Conservation (phyloP, 192 early-diverging fungal species). For the Coemansia sp. region DNA sequence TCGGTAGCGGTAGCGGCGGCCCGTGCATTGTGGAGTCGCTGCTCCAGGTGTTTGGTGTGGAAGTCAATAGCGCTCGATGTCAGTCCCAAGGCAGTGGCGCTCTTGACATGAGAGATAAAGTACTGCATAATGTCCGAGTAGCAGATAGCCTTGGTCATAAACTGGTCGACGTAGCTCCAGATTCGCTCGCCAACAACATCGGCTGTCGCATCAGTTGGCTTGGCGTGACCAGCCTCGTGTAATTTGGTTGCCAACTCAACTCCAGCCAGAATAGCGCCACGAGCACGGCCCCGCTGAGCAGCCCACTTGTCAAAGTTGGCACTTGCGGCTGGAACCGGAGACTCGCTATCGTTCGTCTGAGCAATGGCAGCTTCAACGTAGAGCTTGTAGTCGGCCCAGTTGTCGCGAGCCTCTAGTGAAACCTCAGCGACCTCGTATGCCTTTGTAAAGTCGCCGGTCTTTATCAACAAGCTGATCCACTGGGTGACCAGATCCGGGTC, state of each 20-base stretch:
- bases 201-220: not conserved
- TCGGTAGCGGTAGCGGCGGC: slow-evolving; percentile 7
- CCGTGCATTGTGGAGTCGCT: slow-evolving; percentile 14
- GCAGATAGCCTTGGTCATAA: slow-evolving; percentile 52
- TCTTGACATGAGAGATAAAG: slow-evolving; percentile 23
- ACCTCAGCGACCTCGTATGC: slow-evolving; percentile 49
- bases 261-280: slow-evolving; percentile 34
- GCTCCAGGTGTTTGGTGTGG: slow-evolving; percentile 14
- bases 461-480: slow-evolving; percentile 58
- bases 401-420: slow-evolving; percentile 52
- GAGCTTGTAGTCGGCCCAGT: slow-evolving; percentile 52
- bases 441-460: slow-evolving; percentile 54
- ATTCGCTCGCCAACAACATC: slow-evolving; percentile 24
- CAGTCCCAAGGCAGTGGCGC: not conserved
- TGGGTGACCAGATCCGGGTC: slow-evolving; percentile 75
- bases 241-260: slow-evolving; percentile 31
- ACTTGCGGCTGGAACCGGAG: not conserved
- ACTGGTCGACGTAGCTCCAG: slow-evolving; percentile 41
- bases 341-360: not conserved
- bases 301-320: slow-evolving; percentile 33
- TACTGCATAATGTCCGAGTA: slow-evolving; percentile 48
- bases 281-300: slow-evolving; percentile 26
- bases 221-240: slow-evolving; percentile 4
- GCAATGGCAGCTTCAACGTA: slow-evolving; percentile 36
- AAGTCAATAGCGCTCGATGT: slow-evolving; percentile 11